These are phyloP conservation scores for Geosmithia putterillii DNA, from an alignment of 2,329 filamentous ascomycete genomes.

Conservation along the genomic window DNA sequence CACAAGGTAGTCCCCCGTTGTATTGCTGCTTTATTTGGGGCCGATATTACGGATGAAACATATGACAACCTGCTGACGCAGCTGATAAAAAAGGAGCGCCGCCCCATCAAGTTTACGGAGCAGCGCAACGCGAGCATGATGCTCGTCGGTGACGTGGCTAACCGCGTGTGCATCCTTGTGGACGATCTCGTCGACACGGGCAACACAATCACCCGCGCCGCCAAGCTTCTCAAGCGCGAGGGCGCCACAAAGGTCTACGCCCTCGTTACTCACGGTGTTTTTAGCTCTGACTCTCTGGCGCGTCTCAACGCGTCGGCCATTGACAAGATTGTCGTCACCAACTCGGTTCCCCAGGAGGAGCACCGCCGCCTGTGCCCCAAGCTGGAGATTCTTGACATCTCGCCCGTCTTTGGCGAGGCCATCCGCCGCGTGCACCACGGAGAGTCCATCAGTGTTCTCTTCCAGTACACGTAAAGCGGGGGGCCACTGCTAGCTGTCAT, in stretches of 20 bases:
- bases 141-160: slow-evolving; percentile 76
- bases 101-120: slow-evolving; percentile 77
- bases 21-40: too few species aligned
- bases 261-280: slow-evolving; percentile 84
- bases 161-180: slow-evolving; percentile 76
- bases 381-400: slow-evolving; percentile 81
- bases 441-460: slow-evolving; percentile 92
- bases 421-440: slow-evolving; percentile 95
- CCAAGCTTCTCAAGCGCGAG: slow-evolving; percentile 92
- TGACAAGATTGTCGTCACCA: slow-evolving; percentile 90
- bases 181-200: slow-evolving; percentile 93
- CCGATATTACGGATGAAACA: too few species aligned
- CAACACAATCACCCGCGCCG: slow-evolving; percentile 92
- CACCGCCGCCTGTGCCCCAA: slow-evolving; percentile 71
- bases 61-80: too few species aligned
- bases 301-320: slow-evolving; percentile 87
- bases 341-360: slow-evolving; percentile 82
- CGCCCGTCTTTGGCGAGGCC: slow-evolving; percentile 85
- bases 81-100: too few species aligned
- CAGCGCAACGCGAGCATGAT: slow-evolving; percentile 92
- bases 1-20: slow-evolving; percentile 56
- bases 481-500: too few species aligned
- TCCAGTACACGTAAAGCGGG: slow-evolving; percentile 32
- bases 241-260: slow-evolving; percentile 87
- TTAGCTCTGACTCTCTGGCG: slow-evolving; percentile 89